Evolutionary conservation across 352 stramenopile species (phyloP).

Genomic region (Pythium aquatile): DNA sequence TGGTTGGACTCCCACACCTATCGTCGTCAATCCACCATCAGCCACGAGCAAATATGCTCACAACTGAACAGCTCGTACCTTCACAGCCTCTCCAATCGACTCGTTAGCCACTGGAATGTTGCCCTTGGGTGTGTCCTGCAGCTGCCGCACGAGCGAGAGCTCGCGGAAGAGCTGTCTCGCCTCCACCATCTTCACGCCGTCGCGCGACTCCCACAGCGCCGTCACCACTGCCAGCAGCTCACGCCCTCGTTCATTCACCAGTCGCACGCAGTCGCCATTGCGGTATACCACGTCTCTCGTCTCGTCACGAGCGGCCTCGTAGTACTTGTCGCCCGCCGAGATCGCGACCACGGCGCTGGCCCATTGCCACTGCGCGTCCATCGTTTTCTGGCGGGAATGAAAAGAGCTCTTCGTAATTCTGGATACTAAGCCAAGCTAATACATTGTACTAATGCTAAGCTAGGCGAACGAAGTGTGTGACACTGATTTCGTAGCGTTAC

Average conservation of each 20-base stretch:
- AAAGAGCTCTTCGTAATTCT: not conserved
- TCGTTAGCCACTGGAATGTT: not conserved
- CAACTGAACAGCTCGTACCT: not conserved
- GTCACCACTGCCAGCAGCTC: conserved; percentile 20
- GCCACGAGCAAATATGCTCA: not conserved
- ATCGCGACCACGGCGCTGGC: conserved; percentile 24
- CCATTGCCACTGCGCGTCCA: conserved; percentile 22
- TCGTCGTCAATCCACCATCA: not conserved
- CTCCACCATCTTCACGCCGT: conserved; percentile 20
- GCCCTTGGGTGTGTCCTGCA: conserved; percentile 14
- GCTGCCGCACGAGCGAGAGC: conserved; percentile 20
- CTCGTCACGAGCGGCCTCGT: conserved; percentile 8
- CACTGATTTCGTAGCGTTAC: conserved; percentile 27
- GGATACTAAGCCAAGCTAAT: not conserved
- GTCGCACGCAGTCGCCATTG: conserved; percentile 21
- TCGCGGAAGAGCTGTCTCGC: conserved; percentile 20
- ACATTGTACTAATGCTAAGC: not conserved
- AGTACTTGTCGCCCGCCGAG: conserved; percentile 24
- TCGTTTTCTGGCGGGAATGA: not conserved
- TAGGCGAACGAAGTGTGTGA: conserved; percentile 5
- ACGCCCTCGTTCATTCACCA: conserved; percentile 14
- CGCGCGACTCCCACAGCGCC: conserved; percentile 24
- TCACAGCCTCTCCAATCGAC: not conserved
- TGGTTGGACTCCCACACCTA: conserved; percentile 28
- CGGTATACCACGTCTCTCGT: not conserved